Evolutionary conservation across 139 green algal genomes (phyloP), one percentile per base, ranked within the genome.

Genomic region (Tetratostichococcus sp.): DNA sequence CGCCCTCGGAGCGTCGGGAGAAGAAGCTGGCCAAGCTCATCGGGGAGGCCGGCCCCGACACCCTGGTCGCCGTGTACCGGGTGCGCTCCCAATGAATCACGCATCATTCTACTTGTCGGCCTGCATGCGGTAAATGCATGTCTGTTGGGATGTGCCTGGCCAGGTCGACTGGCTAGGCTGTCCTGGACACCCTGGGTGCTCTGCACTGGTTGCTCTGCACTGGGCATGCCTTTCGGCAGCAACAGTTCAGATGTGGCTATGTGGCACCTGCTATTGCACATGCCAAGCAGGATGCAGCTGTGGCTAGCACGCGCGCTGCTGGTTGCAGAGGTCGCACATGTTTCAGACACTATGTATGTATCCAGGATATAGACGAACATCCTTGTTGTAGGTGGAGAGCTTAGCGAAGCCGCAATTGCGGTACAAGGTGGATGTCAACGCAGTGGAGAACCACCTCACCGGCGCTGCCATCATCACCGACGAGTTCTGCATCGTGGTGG

Each of bases 1-100:
- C 95, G 26, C 93, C 94, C 0, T 88, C 89, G 6, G 95, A 99
- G 85, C 74, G 80, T 22, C 85, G 85, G 33, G 92, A 97, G 57
- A 99, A 99, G 86, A 98, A 98, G 86, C 67, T 95, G 69, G 79
- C 80, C 31, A 98, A 97, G 84, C 82, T 99, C 83, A 89, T 98
- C 50, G 91, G 87, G 34, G 77, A 83, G 30, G 72, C 68, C 16
- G 76, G 75, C 42, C 89, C 72, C 17, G 76, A 83, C 50, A 72
- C 71, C 16, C 33, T 81, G 16, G 81, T 86, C 25, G 35, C 79
- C 16, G 80, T 92, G 67, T 89, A 83, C 70, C 26, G 59, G 19
- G 43, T 80, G n/a, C 30, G 32, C 17, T 42, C 8, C 39, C 39
- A 50, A 50, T 8, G 39, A 50, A 8, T 50, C 8, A n/a, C 68